Evolutionary conservation across 164 flowering plant genomes (phyloP), one percentile per base, ranked within the genome.

Genomic region (Litsea cubeba): DNA sequence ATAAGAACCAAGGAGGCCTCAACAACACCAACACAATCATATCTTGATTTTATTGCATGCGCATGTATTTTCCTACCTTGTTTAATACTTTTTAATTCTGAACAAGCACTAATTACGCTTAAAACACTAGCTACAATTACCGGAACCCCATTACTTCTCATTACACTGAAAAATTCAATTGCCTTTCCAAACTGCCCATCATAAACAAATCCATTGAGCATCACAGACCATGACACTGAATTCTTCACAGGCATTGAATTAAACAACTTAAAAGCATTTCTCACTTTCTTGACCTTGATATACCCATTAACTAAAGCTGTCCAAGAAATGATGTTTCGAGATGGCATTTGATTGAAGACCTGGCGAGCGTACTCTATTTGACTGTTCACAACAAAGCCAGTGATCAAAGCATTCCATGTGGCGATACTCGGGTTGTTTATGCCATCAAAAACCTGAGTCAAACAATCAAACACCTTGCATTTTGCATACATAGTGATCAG

Each of bases 31-130:
- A 28, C 57, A 35, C 17, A 40, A 72, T 62, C 54, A n/a, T 15
- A 35, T 28, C 74, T 67, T 17, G 60, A 26, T 72, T 72, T 72
- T 63, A 62, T 62, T 15, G 32, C 51, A 62, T 30, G 32, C 18
- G 24, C 74, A 1, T 72, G 74, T 62, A 72, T 22, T 5, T 40
- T 65, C 57, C 20, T 40, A 22, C 75, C 75, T 65, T 40, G 60
- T 23, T 63, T 64, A 10, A 35, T 17, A 72, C 15, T 63, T 24
- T 63, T 63, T 18, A 23, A 4, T 35, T 32, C 20, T 72, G 75
- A 63, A 64, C 75, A 62, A 62, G 75, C 75, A 63, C 14, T 72
- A 65, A 72, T 40, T 40, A 65, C 69, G 35, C 58, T 64, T 40
- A 64, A n/a, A n/a, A 64, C 17, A 22, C 35, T 72, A 22, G 28